Conservation (phyloP, 768 basidiomycete genomes). For the Suillus sp. region DNA sequence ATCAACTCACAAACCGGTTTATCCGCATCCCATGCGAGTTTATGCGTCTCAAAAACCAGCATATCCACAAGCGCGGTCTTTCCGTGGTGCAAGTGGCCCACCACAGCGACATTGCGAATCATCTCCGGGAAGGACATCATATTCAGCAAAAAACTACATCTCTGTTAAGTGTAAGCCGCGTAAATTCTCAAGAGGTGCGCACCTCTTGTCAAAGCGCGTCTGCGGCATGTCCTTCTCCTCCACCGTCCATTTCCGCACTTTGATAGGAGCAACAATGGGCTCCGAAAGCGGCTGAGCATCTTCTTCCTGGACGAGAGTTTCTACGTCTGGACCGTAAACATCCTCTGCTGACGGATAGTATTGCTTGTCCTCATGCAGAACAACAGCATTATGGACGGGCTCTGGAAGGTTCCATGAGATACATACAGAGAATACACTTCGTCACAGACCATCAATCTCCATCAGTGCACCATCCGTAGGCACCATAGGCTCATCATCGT, state of each 20-base stretch:
- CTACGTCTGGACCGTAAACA: conserved; percentile 91
- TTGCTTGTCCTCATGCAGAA: conserved; percentile 97
- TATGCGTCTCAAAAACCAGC: conserved; percentile 96
- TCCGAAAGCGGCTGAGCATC: conserved; percentile 94
- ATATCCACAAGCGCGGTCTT: conserved; percentile 98
- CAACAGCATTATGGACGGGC: conserved; percentile 76
- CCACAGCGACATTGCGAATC: conserved; percentile 94
- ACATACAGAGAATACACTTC: conserved; percentile 2
- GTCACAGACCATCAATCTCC: conserved; percentile 76
- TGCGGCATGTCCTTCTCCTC: conserved; percentile 96
- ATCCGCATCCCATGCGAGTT: conserved; percentile 92
- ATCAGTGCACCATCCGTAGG: conserved; percentile 67
- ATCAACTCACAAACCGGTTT: conserved; percentile 60
- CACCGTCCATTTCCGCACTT: conserved; percentile 91
- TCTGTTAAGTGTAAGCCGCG: conserved; percentile 13
- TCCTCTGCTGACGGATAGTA: conserved; percentile 94
- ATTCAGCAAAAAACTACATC: conserved; percentile 81
- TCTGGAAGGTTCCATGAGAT: conserved; percentile 44
- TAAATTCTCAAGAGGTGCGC: conserved; percentile 28
- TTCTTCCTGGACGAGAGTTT: conserved; percentile 97
- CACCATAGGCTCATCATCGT: conserved; percentile 68
- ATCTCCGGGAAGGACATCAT: conserved; percentile 91
- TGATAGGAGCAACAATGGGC: conserved; percentile 94
- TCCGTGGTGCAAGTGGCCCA: conserved; percentile 96
- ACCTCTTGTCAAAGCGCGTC: conserved; percentile 98